Evolutionary conservation across 345 rosid genomes (phyloP), one percentile per base, ranked within the genome.

Genomic region (Carallia pectinifolia): DNA sequence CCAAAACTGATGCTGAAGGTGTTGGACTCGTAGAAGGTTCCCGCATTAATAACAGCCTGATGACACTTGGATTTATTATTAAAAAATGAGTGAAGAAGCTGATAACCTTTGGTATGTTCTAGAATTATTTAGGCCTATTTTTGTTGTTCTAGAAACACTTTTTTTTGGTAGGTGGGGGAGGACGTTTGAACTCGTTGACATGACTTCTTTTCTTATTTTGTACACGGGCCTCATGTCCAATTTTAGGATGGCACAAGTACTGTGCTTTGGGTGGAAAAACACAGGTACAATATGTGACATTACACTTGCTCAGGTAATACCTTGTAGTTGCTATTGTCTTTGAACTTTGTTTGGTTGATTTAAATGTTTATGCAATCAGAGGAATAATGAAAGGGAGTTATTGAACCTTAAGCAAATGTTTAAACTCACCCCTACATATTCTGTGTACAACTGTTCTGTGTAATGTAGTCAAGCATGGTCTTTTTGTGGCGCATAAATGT

Each of bases 1-100:
- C 96, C 67, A 94, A 94, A 86, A 94, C 98, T 29, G 98, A 97
- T 48, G 98, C 98, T 44, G 98, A 94, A 78, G 98, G 98, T 76
- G 93, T 91, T 74, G 85, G 98, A 55, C 86, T 94, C 44, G 23
- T 23, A 78, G 98, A 94, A 81, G 98, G 98, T 37, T 91, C 97
- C 55, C 97, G 91, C 76, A 91, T 94, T 62, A 94, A 91, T 74
- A 94, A 90, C 84, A 94, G 98, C 73, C 71, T 94, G 80, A 94
- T 94, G 23, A 23, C 23, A 58, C 84, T 91, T 13, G 98, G 98
- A 76, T 91, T 95, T 71, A 97, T 94, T 10, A 94, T 94, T 23
- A 91, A 94, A 76, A 94, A 94, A 65, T 94, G 84, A 94, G 98
- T 67, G 98, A 91, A 83, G 98, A 89, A 66, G 97, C 86, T 64